Evolutionary conservation across 768 basidiomycete genomes (phyloP).

Genomic region (Lentinus brumalis): DNA sequence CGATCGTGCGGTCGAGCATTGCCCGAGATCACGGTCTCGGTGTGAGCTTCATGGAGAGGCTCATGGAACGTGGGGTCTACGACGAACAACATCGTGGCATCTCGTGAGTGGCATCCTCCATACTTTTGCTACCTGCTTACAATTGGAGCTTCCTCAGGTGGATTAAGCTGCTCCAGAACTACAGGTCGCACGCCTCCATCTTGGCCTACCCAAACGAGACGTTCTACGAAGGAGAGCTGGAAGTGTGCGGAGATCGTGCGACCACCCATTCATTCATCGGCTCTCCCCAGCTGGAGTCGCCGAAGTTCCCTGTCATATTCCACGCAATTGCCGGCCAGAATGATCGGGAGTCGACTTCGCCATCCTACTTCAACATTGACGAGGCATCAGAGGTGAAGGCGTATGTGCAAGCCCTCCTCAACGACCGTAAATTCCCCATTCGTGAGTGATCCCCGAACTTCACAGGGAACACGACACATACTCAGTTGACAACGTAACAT

Average conservation of each 20-base stretch:
- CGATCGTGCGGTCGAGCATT: slow-evolving; percentile 60
- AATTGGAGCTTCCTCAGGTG: not conserved
- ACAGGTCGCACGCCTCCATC: slow-evolving; percentile 56
- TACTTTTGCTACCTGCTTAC: too few species aligned
- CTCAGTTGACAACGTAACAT: not conserved
- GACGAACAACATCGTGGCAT: slow-evolving; percentile 23
- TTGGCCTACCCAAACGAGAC: slow-evolving; percentile 55
- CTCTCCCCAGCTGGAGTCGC: slow-evolving; percentile 31
- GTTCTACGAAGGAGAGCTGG: slow-evolving; percentile 39
- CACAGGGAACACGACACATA: too few species aligned
- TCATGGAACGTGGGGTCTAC: slow-evolving; percentile 36
- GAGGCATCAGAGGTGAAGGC: slow-evolving; percentile 39
- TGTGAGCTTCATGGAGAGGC: slow-evolving; percentile 60
- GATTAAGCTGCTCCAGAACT: slow-evolving; percentile 51
- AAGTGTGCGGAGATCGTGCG: slow-evolving; percentile 27
- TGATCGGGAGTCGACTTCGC: slow-evolving; percentile 35
- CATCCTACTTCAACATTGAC: slow-evolving; percentile 43
- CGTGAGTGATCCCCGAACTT: slow-evolving; percentile 14
- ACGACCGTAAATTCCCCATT: slow-evolving; percentile 29
- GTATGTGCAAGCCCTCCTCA: slow-evolving; percentile 33
- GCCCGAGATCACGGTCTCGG: slow-evolving; percentile 60
- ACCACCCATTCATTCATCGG: slow-evolving; percentile 31
- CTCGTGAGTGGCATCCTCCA: slow-evolving; percentile 30
- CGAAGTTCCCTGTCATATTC: slow-evolving; percentile 36
- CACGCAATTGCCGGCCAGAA: slow-evolving; percentile 37